Evolutionary conservation across 1,139 yeast genomes (phyloP), one percentile per base, ranked within the genome.

Genomic region (Debaryomyces coudertii): DNA sequence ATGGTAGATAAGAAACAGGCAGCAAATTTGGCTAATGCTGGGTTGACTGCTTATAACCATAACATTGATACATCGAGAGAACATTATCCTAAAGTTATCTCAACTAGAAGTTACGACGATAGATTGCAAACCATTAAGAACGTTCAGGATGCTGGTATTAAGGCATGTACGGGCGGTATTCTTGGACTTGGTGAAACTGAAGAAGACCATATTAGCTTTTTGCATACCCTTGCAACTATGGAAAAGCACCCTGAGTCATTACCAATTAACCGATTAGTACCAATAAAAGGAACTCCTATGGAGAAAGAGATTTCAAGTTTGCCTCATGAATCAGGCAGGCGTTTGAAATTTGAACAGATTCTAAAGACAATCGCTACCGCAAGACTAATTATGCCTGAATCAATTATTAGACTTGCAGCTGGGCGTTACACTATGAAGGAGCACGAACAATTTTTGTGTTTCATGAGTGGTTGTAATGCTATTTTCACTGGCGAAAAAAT

Each of bases 401-500:
- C 88, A 1, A 85, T 86, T 40, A 80, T 87, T 50, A 73, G 95
- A 51, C 69, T 87, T 47, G 92, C 93, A 3, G 95, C 95, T 7
- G 95, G 95, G 0, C 72, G 95, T 48, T 85, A 85, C 58, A 84
- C 90, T 25, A 86, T 87, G 92, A 83, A 82, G 54, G 93, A 87
- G 53, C 71, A 79, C 49, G 92, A 87, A 55, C 95, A 87, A 58
- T 79, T 85, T 47, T 63, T 87, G 58, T 85, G 92, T 54, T 87
- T 87, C 62, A 76, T 85, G 82, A 82, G 87, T 38, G 95, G 95
- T 9, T 83, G 86, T 49, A 87, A 87, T 65, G 92, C 93, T 12
- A 83, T 87, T 42, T 87, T 87, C 62, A 87, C 93, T 0, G 95
- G 95, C 18, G 86, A 87, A 63, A 82, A 79, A 55, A 87, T 87